Percentiles rank a stretch among this genome's conserved stretches.
Conservation (phyloP, 441 rosid species). For the Pelargonium citronellum region DNA sequence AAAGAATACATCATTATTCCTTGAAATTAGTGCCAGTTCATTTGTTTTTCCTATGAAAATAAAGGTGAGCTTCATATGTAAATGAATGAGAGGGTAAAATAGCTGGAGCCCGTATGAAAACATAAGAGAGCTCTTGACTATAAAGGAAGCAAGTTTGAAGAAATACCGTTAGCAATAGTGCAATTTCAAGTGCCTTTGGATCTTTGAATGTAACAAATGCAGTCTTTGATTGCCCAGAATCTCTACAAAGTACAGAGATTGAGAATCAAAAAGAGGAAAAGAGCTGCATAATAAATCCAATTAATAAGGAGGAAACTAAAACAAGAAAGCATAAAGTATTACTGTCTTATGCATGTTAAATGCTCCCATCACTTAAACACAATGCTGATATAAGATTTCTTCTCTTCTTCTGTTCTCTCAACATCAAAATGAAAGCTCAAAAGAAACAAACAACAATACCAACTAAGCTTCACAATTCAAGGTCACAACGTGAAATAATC, state of each 20-base stretch:
- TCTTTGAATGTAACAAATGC: slow-evolving; percentile 85
- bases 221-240: slow-evolving; percentile 43
- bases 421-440: not conserved
- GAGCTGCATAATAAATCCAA: not conserved
- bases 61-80: not conserved
- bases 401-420: not conserved
- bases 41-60: not conserved
- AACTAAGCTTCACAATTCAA: too few relatives aligned
- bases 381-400: not conserved
- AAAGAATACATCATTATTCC: not conserved
- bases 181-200: slow-evolving; percentile 85
- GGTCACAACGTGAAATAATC: too few relatives aligned
- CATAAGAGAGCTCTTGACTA: not conserved
- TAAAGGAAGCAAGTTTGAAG: not conserved
- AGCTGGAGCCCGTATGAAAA: not conserved
- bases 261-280: slow-evolving; percentile 9
- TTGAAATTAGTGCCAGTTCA: not conserved
- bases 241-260: slow-evolving; percentile 36
- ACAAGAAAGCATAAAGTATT: not conserved
- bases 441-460: not conserved
- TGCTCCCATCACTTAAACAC: not conserved
- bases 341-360: not conserved
- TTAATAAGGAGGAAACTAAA: not conserved
- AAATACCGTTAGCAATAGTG: slow-evolving; percentile 76
- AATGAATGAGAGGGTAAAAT: not conserved